Conservation (phyloP, 2,329 filamentous ascomycete genomes). For the Mycosphaerella sp. region DNA sequence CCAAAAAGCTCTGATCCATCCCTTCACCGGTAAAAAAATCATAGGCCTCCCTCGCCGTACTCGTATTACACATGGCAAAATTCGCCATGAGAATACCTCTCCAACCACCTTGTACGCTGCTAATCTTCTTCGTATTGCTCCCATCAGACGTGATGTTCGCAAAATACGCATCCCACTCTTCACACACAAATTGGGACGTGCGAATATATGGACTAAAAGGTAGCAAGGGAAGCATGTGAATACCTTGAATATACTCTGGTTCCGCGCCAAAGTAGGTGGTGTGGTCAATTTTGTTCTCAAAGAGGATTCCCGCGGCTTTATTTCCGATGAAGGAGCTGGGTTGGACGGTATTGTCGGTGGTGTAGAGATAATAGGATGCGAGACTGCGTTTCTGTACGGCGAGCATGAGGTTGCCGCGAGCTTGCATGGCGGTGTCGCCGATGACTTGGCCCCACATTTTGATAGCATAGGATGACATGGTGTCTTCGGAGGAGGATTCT, state of each 20-base stretch:
- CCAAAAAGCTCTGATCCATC: slow-evolving; percentile 65
- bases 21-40: slow-evolving; percentile 62
- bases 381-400: slow-evolving; percentile 68
- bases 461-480: slow-evolving; percentile 76
- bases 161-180: slow-evolving; percentile 82
- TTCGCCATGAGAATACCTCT: slow-evolving; percentile 79
- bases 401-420: slow-evolving; percentile 75
- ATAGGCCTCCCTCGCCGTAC: slow-evolving; percentile 50
- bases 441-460: slow-evolving; percentile 88
- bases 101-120: slow-evolving; percentile 69
- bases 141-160: slow-evolving; percentile 29
- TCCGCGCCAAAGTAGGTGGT: slow-evolving; percentile 73
- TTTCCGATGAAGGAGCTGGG: slow-evolving; percentile 75
- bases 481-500: slow-evolving; percentile 86
- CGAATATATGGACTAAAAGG: slow-evolving; percentile 64
- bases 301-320: slow-evolving; percentile 60
- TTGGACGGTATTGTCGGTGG: slow-evolving; percentile 61
- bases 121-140: slow-evolving; percentile 39
- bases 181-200: slow-evolving; percentile 60
- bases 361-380: slow-evolving; percentile 76
- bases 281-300: slow-evolving; percentile 94
- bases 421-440: slow-evolving; percentile 73
- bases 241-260: slow-evolving; percentile 49
- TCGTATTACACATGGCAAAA: slow-evolving; percentile 68
- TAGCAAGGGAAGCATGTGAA: slow-evolving; percentile 75